These are phyloP conservation scores for Solanum pimpinellifolium DNA, from an alignment of 257 asterid species.

Conservation along the genomic window DNA sequence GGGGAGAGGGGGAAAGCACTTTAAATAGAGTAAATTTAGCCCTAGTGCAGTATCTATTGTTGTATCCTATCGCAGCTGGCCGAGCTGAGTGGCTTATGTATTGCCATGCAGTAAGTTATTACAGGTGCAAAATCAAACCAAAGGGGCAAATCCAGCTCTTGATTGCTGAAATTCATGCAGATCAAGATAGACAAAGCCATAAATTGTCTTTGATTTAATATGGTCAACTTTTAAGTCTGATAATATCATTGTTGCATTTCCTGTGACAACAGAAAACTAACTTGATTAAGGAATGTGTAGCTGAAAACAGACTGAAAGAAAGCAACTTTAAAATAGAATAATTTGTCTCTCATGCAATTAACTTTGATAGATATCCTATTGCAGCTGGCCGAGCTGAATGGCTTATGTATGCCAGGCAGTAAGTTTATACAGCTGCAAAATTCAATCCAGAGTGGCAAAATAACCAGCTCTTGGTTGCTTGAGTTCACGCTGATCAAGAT, in stretches of 20 bases:
- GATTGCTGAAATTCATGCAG: constrained; percentile 12
- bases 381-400: constrained; percentile 34
- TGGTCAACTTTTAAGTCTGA: not conserved
- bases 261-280: not conserved
- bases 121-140: not conserved
- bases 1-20: not conserved
- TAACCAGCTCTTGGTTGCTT: constrained; percentile 19
- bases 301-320: not conserved
- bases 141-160: constrained; percentile 16
- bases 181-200: constrained; percentile 7
- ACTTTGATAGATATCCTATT: not conserved
- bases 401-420: constrained; percentile 14
- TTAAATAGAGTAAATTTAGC: not conserved
- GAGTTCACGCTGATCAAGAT: constrained; percentile 10
- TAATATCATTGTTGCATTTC: not conserved
- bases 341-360: not conserved
- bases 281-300: not conserved
- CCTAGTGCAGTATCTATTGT: not conserved
- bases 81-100: constrained; percentile 28
- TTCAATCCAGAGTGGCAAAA: not conserved
- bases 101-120: constrained; percentile 10
- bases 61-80: constrained; percentile 17
- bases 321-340: not conserved
- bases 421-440: constrained; percentile 9
- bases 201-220: not conserved